Evolutionary conservation across 176 grass and related monocot species (phyloP).

Genomic region (Aegilops sharonensis): DNA sequence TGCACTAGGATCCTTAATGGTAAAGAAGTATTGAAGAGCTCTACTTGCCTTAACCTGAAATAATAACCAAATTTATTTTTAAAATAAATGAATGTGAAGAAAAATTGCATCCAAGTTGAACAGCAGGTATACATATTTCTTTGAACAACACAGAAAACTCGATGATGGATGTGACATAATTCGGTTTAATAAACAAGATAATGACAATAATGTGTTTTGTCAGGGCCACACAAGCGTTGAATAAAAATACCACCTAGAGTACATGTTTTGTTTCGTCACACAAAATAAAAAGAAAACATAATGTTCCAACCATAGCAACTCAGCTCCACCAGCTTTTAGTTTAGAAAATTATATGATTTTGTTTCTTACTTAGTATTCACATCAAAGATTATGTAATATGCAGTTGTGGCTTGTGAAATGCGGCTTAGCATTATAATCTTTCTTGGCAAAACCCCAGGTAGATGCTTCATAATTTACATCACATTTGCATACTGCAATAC

Average conservation of each 20-base stretch:
- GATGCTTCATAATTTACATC: no score
- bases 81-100: no score
- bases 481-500: no score
- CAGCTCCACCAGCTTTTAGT: background rate
- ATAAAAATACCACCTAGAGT: background rate
- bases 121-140: no score
- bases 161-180: no score
- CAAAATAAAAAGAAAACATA: background rate
- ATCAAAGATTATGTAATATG: background rate
- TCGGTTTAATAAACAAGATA: background rate
- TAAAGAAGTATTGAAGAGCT: slow-evolving; percentile 69
- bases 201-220: no score
- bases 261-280: background rate
- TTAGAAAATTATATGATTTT: background rate
- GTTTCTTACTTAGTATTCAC: slow-evolving; percentile 9
- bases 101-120: no score
- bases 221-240: background rate
- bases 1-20: slow-evolving; percentile 86
- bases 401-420: background rate
- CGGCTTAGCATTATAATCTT: background rate
- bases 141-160: no score
- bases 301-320: background rate
- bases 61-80: no score
- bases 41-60: no score
- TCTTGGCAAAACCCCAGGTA: no score